Base-by-base conservation (phyloP, 306 rosid species). In the Glycyrrhiza uralensis region DNA sequence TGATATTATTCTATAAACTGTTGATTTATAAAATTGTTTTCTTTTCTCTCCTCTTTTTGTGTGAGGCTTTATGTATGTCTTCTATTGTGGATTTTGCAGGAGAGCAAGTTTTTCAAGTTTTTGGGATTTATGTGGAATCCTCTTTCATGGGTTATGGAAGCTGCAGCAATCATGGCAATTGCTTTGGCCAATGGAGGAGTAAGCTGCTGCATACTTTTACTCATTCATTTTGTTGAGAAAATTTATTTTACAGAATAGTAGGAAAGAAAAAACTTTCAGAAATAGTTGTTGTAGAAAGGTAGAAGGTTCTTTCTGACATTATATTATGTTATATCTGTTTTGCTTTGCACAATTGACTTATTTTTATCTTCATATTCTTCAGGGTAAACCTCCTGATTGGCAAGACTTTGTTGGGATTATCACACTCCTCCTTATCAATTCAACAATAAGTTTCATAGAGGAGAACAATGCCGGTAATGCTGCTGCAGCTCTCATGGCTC, bases 141-240 rank as follows among this genome's bases (percentile, higher is more conserved):
- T 86, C 87, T 90, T 26, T 88, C 97, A 50, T 90, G 97, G 97
- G 94, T 90, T 74, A 90, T 90, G 97, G 97, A 90, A 90, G 89
- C 92, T 80, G 97, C 97, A 60, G 97, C 94, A 41, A 88, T 90
- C 45, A 90, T 90, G 94, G 94, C 97, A 39, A 88, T 90, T 80
- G 92, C 92, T 33, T 81, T 90, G 11, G 97, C 97, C 68, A 90
- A 90, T 74, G 97, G 97, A 76, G 94, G 92, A 65, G 94, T 88
- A 54, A 85, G 89, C 76, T 62, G 17, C 69, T 41, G 7, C 44
- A 39, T 46, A 13, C 65, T 38, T 18, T 33, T 18, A 13, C 55
- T 29, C 24, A 17, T 28, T 15, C 7, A 18, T 56, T 26, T 46
- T 45, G 62, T 47, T 58, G 11, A 29, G 54, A 71, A 42, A 33